Evolutionary conservation across 352 stramenopile genomes (phyloP), one percentile per base, ranked within the genome.

Genomic region (Pelagophyceae sp.): DNA sequence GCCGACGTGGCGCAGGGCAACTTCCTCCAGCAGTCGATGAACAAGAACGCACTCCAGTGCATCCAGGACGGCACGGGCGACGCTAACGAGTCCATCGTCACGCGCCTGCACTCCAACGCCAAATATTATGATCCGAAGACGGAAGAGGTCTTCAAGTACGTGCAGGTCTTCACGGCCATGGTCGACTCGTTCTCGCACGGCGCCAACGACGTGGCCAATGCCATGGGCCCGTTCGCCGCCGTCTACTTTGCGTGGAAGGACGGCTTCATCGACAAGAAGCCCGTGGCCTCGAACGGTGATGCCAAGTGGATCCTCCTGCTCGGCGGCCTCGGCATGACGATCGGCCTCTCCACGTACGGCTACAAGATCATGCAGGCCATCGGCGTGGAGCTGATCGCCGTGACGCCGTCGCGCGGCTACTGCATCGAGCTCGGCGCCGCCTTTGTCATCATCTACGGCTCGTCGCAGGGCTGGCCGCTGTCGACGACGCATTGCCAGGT

Each of bases 191-290:
- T 92, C 79, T 83, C 85, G 0, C n/a, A n/a, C n/a, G n/a, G n/a
- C n/a, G n/a, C n/a, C n/a, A n/a, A n/a, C n/a, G n/a, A n/a, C n/a
- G n/a, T n/a, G n/a, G n/a, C n/a, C n/a, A n/a, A n/a, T n/a, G n/a
- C n/a, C n/a, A n/a, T n/a, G n/a, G n/a, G n/a, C n/a, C n/a, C n/a
- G n/a, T n/a, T n/a, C n/a, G n/a, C n/a, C n/a, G n/a, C n/a, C n/a
- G n/a, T n/a, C n/a, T 88, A 94, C 80, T 88, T 88, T 32, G 84
- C 88, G 31, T 92, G 92, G 20, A 92, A 91, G 78, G 79, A 84
- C 15, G 79, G 81, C 19, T 85, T 83, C 25, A 70, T 79, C 25
- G 35, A 86, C 2, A 63, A 70, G n/a, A n/a, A n/a, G n/a, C n/a
- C n/a, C n/a, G n/a, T n/a, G n/a, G n/a, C n/a, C n/a, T n/a, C n/a